Conservation (phyloP, 345 rosid genomes). For the Fremontodendron californicum region DNA sequence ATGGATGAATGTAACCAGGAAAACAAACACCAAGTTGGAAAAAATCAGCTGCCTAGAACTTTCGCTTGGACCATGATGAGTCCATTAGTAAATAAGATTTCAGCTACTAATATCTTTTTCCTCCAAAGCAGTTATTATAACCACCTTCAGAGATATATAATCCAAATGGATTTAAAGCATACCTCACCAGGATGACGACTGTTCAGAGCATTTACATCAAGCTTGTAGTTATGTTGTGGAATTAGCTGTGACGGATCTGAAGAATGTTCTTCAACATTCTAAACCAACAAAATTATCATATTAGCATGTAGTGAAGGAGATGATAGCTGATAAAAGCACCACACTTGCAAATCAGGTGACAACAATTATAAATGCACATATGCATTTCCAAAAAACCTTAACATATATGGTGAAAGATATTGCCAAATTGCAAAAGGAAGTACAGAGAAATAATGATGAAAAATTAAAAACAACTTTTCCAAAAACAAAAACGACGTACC, state of each 20-base stretch:
- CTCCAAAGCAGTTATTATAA: neutral
- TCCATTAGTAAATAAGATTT: neutral
- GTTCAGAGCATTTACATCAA: conserved; percentile 77
- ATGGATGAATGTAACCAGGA: neutral
- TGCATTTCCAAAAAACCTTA: neutral
- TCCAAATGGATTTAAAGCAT: conserved; percentile 18
- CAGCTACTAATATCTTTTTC: neutral
- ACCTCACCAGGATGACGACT: conserved; percentile 96
- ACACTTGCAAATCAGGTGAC: neutral
- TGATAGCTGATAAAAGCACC: conserved; percentile 2
- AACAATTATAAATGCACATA: neutral
- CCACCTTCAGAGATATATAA: neutral
- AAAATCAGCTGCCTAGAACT: neutral
- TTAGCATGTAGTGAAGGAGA: conserved; percentile 7
- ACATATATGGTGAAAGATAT: neutral
- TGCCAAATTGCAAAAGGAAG: neutral
- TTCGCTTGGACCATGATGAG: neutral
- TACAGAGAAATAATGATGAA: neutral
- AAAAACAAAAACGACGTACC: conserved; percentile 31
- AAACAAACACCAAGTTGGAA: neutral
- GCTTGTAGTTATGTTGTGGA: conserved; percentile 98
- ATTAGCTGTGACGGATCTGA: conserved; percentile 73
- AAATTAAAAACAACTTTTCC: neutral
- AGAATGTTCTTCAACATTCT: conserved; percentile 74
- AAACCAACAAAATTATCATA: conserved; percentile 28